Evolutionary conservation across 495 filamentous ascomycete genomes (phyloP).

Genomic region (Articulospora tetracladia): DNA sequence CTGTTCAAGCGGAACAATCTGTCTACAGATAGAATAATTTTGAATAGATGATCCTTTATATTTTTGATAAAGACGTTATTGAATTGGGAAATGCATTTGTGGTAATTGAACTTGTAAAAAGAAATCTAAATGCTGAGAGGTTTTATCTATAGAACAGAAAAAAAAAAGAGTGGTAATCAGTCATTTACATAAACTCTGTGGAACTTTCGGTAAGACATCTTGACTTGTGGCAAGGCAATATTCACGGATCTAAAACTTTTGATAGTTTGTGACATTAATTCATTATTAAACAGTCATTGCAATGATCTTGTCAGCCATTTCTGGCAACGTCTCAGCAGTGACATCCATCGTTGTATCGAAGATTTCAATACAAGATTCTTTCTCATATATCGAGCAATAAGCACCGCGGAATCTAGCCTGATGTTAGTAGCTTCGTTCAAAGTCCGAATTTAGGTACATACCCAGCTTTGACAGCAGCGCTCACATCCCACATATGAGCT

Average conservation of each 20-base stretch:
- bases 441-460: neutral
- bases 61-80: no score
- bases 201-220: no score
- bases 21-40: neutral
- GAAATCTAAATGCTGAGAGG: no score
- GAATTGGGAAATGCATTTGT: no score
- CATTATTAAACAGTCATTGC: neutral
- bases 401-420: constrained; percentile 33
- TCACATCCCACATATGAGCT: constrained; percentile 41
- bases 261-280: no score
- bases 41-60: no score
- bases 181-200: no score
- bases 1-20: neutral
- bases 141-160: no score
- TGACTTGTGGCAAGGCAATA: no score
- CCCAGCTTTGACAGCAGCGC: constrained; percentile 27
- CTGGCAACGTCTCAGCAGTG: constrained; percentile 21
- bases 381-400: constrained; percentile 32
- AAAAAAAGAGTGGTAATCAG: no score
- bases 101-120: no score
- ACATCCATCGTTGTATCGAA: constrained; percentile 32
- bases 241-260: no score
- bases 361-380: constrained; percentile 32
- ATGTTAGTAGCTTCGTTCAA: neutral
- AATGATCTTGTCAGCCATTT: constrained; percentile 28